Evolutionary conservation across 2,329 filamentous ascomycete species (phyloP), one percentile per base, ranked within the genome.

Genomic region (Byssochlamys sp.): DNA sequence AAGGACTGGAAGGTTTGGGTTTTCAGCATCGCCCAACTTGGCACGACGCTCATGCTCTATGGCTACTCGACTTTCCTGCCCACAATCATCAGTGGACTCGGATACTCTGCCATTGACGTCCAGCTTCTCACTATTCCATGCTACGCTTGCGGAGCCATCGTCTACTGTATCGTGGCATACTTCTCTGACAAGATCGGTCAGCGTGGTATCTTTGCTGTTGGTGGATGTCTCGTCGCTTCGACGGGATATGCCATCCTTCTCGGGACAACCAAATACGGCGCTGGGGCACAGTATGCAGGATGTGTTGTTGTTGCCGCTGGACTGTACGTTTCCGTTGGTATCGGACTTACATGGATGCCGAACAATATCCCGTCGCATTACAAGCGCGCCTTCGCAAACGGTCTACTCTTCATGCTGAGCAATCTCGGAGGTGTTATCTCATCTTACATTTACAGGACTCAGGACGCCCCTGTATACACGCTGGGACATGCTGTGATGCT

Each of bases 121-220:
- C 59, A 68, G 58, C 62, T 62, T 26, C 61, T 59, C 11, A 62
- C 60, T 1, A 61, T 67, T 2, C 66, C 66, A 19, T 52, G 48
- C 24, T 56, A 56, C n/a, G 48, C 55, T 4, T 52, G 48, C 29
- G 45, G 45, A 6, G 45, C 45, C 2, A 11, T 49, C 10, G 45
- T 49, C 45, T 49, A 49, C 45, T 49, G 14, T 10, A 6, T 49
- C 12, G 24, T 25, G 6, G 45, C 45, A n/a, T 49, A 49, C 45
- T n/a, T 25, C 45, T 49, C 45, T 49, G 45, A 49, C 45, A n/a
- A 25, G 45, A 12, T 25, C 45, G 45, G 45, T 19, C 45, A 49
- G 45, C 14, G 45, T 6, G 45, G 45, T 12, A 19, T 49, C 45
- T 49, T 49, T 12, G 45, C 45, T 10, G 45, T 49, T 12, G 45